A percentile compares a stretch with the other conserved stretches of the same genome.
phyloP scores from a whole-genome alignment of 2,329 filamentous ascomycete species.

The Arthrobotrys conoides region DNA sequence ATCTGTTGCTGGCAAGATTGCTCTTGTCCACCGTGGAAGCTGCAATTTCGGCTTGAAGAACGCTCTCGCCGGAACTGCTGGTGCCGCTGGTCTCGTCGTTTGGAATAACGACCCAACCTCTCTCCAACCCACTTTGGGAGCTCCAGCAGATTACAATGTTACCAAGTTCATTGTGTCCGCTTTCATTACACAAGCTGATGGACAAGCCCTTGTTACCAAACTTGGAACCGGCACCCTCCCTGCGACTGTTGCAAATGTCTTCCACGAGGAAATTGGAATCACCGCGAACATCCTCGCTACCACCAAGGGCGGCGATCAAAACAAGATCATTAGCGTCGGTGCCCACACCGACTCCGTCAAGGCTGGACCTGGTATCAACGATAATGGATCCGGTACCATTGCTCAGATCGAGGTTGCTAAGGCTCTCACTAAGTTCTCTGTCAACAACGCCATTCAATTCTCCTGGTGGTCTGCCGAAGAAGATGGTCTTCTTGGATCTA shows the following conservation, averaged over 20 bases:
- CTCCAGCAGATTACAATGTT: conserved; percentile 66
- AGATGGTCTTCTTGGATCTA: conserved; percentile 73
- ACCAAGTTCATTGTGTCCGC: conserved; percentile 60
- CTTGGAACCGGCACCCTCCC: conserved; percentile 62
- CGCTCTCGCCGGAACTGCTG: conserved; percentile 72
- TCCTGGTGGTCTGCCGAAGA: conserved; percentile 75
- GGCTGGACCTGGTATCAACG: conserved; percentile 77
- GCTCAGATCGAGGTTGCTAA: conserved; percentile 74
- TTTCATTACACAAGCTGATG: conserved; percentile 61
- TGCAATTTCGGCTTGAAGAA: conserved; percentile 75
- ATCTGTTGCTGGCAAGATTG: conserved; percentile 72
- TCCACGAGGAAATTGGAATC: conserved; percentile 69
- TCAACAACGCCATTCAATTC: conserved; percentile 76
- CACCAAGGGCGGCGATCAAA: conserved; percentile 73
- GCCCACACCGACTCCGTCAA: conserved; percentile 76
- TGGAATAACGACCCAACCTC: conserved; percentile 55
- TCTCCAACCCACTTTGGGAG: conserved; percentile 65
- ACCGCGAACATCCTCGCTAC: conserved; percentile 75
- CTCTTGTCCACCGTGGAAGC: conserved; percentile 73
- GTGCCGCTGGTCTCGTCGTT: conserved; percentile 69
- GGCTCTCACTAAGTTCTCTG: conserved; percentile 72
- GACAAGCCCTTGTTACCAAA: conserved; percentile 55
- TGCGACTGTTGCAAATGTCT: conserved; percentile 68
- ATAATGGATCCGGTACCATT: conserved; percentile 75
- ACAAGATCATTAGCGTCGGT: conserved; percentile 74